Conservation (phyloP, 345 rosid species). For the Salix dunnii region DNA sequence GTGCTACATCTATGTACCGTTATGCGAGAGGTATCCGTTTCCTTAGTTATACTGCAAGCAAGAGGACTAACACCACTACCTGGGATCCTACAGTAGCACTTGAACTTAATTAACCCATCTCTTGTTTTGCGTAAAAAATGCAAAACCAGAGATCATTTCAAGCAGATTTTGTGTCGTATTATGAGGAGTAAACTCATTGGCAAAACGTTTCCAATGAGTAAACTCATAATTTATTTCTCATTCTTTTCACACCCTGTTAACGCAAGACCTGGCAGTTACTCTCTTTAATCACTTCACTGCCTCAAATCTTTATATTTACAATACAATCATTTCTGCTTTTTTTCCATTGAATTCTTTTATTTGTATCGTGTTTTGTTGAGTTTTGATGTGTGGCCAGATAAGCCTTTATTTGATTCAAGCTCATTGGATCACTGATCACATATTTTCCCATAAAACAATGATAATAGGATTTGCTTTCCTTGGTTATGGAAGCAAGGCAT, state of each 20-base stretch:
- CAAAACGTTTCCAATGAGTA: slow-evolving; percentile 57
- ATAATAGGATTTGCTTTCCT: slow-evolving; percentile 23
- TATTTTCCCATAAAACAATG: background rate
- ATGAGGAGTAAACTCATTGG: slow-evolving; percentile 46
- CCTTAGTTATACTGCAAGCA: slow-evolving; percentile 12
- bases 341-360: slow-evolving; percentile 22
- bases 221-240: slow-evolving; percentile 42
- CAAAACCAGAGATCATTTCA: slow-evolving; percentile 41
- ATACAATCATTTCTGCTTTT: slow-evolving; percentile 47
- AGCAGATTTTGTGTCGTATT: slow-evolving; percentile 47
- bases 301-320: slow-evolving; percentile 47
- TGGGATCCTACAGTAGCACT: slow-evolving; percentile 54
- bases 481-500: slow-evolving; percentile 22
- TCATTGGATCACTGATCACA: too few species aligned
- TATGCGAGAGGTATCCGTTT: slow-evolving; percentile 34
- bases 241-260: slow-evolving; percentile 48
- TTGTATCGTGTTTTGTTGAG: slow-evolving; percentile 44
- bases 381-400: slow-evolving; percentile 37
- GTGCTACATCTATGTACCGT: slow-evolving; percentile 9
- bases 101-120: slow-evolving; percentile 38
- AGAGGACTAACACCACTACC: slow-evolving; percentile 18
- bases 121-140: slow-evolving; percentile 48
- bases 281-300: slow-evolving; percentile 39
- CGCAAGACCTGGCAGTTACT: slow-evolving; percentile 35
- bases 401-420: slow-evolving; percentile 36